Evolutionary conservation across 768 basidiomycete genomes (phyloP), one percentile per base, ranked within the genome.

Genomic region (Tulasnella sp.): DNA sequence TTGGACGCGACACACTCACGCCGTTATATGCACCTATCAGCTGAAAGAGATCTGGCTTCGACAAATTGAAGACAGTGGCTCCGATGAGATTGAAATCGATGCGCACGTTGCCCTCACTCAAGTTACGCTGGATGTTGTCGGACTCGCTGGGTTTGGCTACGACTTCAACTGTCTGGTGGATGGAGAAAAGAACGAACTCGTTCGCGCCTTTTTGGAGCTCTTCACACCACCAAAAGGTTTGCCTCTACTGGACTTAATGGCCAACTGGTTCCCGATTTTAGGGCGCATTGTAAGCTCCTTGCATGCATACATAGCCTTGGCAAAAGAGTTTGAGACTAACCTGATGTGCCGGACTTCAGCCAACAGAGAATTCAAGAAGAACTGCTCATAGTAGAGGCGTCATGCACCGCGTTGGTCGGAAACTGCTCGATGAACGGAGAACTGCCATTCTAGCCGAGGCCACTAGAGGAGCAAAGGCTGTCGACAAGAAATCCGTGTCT

Each of bases 111-210:
- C 24, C 18, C 73, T 75, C 31, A 48, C 50, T 31, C 74, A 80
- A 46, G 83, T 81, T 2, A 84, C 84, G 3, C 60, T 84, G 48
- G 84, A 83, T 77, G 82, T 82, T 34, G 83, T 83, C 41, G 82
- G 83, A 31, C 60, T 82, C 8, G 83, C 83, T 37, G 86, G 87
- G 1, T 87, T 87, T 81, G 84, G 84, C 82, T 87, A 87, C 78
- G 81, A 84, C 18, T 86, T 87, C 80, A 81, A 86, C 72, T 81
- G 86, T 5, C 82, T 87, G 37, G 84, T 83, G 1, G 76, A 81
- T n/a, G 84, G 83, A 3, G 77, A 82, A 54, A 82, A 82, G 40
- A 86, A 85, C 77, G 86, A 86, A 78, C 84, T 87, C 22, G 85
- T 83, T 46, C 69, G 82, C 46, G 86, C 86, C 2, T 86, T 86